Evolutionary conservation across 1,139 yeast genomes (phyloP), one percentile per base, ranked within the genome.

Genomic region (Sugiyamaella japonica): DNA sequence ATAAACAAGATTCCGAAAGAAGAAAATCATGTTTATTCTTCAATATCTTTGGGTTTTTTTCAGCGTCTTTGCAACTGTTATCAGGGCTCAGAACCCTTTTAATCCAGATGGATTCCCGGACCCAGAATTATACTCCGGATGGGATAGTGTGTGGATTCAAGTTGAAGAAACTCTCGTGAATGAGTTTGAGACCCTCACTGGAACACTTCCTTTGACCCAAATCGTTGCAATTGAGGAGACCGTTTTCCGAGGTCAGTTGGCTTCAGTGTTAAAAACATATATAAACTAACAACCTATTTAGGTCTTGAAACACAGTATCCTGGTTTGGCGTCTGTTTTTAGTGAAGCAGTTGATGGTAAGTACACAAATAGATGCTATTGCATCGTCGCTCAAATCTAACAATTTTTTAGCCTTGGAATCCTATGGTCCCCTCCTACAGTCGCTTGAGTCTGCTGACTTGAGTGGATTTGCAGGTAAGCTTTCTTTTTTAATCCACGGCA

Each of bases 321-420:
- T 7, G 25, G 28, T 17, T 23, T 45, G 12, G n/a, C 13, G 10
- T 45, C 49, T 8, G 25, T 45, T 37, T 12, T 45, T n/a, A 45
- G 41, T 32, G 42, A 36, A 9, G 49, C 36, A 25, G 12, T 23
- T 25, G 49, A 20, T 10, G 40, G 49, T 45, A 45, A 12, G 49
- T 45, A 2, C 4, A 38, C 12, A 38, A 16, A 34, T 3, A 34
- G 7, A 34, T 12, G 4, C 13, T 4, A 31, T 10, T 10, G 13
- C 13, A n/a, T 8, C 36, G 13, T n/a, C 7, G 5, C 13, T 5
- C 4, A 12, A 38, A 38, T 16, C 44, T 40, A 40, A 40, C 44
- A 23, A 7, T 9, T 5, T 40, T 40, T 9, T 12, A 40, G 44
- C 44, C 32, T 25, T 40, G n/a, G n/a, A 12, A 8, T 7, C 15